These are phyloP conservation scores for Hordeum marinum DNA, from an alignment of 176 grass and related monocot species.

Conservation along the genomic window DNA sequence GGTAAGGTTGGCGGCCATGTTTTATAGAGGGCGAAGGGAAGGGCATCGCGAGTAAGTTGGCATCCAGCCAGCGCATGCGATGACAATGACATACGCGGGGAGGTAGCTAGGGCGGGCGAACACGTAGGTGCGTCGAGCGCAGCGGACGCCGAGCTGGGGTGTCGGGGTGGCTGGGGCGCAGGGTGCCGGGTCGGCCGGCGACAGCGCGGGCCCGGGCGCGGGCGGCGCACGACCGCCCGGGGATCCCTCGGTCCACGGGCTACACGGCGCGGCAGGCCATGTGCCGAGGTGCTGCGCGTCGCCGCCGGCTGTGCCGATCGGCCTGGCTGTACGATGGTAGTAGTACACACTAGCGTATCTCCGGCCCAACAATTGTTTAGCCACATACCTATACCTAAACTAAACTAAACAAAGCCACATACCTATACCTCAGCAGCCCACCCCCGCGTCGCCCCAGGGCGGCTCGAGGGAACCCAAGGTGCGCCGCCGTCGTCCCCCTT, in stretches of 20 bases:
- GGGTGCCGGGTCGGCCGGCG: conserved; percentile 50
- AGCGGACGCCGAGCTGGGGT: background rate
- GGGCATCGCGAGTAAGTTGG: background rate
- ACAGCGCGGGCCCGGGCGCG: conserved; percentile 21
- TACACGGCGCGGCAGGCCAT: conserved; percentile 17
- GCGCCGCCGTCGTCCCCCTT: too few relatives aligned
- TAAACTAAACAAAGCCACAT: too few relatives aligned
- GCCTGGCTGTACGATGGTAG: background rate
- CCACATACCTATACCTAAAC: background rate
- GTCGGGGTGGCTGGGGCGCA: conserved; percentile 40
- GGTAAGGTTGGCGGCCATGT: conserved; percentile 2
- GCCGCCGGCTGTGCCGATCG: background rate
- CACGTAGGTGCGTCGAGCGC: background rate
- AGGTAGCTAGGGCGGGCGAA: too few relatives aligned
- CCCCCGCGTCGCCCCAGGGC: too few relatives aligned
- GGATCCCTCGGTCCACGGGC: conserved; percentile 30
- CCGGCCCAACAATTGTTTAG: too few relatives aligned
- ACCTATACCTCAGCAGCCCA: too few relatives aligned
- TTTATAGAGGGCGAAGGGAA: conserved; percentile 20
- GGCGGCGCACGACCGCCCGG: background rate
- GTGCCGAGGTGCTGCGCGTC: conserved; percentile 31
- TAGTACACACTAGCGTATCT: background rate
- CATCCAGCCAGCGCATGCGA: background rate
- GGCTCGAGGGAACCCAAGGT: too few relatives aligned
- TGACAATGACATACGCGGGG: background rate